Conservation (phyloP, 768 basidiomycete genomes). For the Lepiota venenata region DNA sequence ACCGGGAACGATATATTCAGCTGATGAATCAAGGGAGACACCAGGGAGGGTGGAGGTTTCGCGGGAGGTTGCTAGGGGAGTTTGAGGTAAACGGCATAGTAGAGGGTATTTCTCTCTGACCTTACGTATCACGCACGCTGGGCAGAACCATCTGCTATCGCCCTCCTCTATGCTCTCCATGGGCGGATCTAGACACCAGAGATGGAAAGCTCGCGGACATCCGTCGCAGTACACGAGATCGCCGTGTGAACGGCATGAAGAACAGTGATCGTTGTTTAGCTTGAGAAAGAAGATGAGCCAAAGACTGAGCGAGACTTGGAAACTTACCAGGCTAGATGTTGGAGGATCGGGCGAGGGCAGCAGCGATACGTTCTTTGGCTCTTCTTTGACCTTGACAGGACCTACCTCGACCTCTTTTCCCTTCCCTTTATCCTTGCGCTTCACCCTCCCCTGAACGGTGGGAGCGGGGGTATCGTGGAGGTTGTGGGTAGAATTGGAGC, state of each 20-base stretch:
- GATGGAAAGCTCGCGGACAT: slow-evolving; percentile 93
- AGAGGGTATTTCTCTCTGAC: slow-evolving; percentile 34
- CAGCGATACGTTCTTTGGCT: slow-evolving; percentile 38
- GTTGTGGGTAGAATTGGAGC: slow-evolving; percentile 56
- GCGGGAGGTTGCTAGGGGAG: slow-evolving; percentile 58
- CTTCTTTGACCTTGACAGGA: slow-evolving; percentile 47
- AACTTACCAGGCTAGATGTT: slow-evolving; percentile 36
- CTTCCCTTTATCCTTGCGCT: slow-evolving; percentile 53
- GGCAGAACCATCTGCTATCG: slow-evolving; percentile 83
- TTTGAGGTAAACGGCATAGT: slow-evolving; percentile 15
- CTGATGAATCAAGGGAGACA: slow-evolving; percentile 70
- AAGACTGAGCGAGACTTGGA: slow-evolving; percentile 10
- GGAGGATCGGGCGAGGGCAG: slow-evolving; percentile 44
- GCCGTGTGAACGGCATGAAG: slow-evolving; percentile 78
- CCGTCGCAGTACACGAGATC: slow-evolving; percentile 96
- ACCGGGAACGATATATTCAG: slow-evolving; percentile 66
- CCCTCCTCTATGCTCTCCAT: slow-evolving; percentile 86
- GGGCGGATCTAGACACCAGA: slow-evolving; percentile 96
- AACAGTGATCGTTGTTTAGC: slow-evolving; percentile 77
- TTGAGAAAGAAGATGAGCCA: slow-evolving; percentile 19
- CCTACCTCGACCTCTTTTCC: slow-evolving; percentile 41
- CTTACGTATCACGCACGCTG: slow-evolving; percentile 63
- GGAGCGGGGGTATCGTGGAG: slow-evolving; percentile 28
- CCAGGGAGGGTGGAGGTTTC: slow-evolving; percentile 62
- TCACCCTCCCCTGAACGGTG: slow-evolving; percentile 27